These are phyloP conservation scores for Astraeus odoratus DNA, from an alignment of 768 basidiomycete species.

Conservation along the genomic window DNA sequence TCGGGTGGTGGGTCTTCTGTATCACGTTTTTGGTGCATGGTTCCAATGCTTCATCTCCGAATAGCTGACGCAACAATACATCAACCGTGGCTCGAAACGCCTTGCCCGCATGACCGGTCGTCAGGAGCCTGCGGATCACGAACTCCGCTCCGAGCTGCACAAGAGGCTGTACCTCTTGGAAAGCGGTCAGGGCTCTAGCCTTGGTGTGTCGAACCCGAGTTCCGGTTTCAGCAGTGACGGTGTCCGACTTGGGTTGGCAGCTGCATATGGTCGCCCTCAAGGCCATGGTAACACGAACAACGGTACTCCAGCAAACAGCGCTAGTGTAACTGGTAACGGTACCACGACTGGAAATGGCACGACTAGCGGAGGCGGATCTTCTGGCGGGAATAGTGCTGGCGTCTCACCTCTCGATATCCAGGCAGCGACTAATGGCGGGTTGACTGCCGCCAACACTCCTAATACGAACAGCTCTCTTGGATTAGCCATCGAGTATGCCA, in stretches of 20 bases:
- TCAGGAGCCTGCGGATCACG: slow-evolving; percentile 39
- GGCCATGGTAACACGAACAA: slow-evolving; percentile 4
- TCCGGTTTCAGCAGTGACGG: slow-evolving; percentile 6
- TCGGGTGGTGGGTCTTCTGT: slow-evolving; percentile 31
- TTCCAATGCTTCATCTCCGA: background rate
- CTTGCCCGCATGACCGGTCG: slow-evolving; percentile 65
- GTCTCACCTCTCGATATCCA: slow-evolving; percentile 31
- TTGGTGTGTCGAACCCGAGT: background rate
- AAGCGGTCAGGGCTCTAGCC: slow-evolving; percentile 14
- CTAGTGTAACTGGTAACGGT: background rate
- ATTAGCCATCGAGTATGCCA: slow-evolving; percentile 59
- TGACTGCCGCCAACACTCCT: slow-evolving; percentile 39
- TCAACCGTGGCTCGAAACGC: slow-evolving; percentile 59
- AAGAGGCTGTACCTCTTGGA: slow-evolving; percentile 36
- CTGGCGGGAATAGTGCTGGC: slow-evolving; percentile 20
- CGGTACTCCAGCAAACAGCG: slow-evolving; percentile 3
- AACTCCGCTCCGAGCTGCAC: slow-evolving; percentile 39
- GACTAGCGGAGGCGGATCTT: slow-evolving; percentile 6
- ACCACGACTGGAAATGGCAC: slow-evolving; percentile 8
- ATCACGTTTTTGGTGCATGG: background rate
- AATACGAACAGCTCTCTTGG: slow-evolving; percentile 50
- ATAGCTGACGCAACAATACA: slow-evolving; percentile 62
- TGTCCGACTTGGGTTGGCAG: slow-evolving; percentile 8
- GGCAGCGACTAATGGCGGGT: slow-evolving; percentile 28
- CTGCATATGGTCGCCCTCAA: background rate